Percentiles rank a stretch among this genome's conserved stretches.
These are phyloP conservation scores for Radiomyces spectabilis DNA, from an alignment of 192 early-diverging fungal genomes.

Conservation along the genomic window DNA sequence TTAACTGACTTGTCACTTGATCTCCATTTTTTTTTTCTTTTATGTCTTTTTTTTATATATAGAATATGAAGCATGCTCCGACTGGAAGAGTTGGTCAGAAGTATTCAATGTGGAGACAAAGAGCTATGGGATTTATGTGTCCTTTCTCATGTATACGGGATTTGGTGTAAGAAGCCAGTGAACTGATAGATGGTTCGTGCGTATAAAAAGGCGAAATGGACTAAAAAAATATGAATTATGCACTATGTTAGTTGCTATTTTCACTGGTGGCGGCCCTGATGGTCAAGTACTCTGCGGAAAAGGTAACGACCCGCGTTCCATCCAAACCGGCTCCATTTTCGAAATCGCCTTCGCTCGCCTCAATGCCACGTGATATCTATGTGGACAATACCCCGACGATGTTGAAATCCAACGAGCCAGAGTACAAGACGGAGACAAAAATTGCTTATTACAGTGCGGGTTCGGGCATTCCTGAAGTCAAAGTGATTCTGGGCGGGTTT, in stretches of 20 bases:
- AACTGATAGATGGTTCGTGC: background rate
- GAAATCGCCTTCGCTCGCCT: slow-evolving; percentile 2
- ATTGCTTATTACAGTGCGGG: slow-evolving; percentile 81
- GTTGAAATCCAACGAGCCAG: background rate
- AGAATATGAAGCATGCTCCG: slow-evolving; percentile 30
- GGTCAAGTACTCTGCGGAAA: slow-evolving; percentile 48
- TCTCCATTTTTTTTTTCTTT: background rate
- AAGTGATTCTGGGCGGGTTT: slow-evolving; percentile 91
- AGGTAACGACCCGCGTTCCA: slow-evolving; percentile 13
- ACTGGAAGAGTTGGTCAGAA: slow-evolving; percentile 49
- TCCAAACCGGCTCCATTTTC: slow-evolving; percentile 1
- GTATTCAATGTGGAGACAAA: slow-evolving; percentile 18
- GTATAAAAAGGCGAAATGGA: too few relatives aligned
- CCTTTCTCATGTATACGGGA: slow-evolving; percentile 27
- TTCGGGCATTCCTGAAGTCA: slow-evolving; percentile 94
- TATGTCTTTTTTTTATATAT: background rate
- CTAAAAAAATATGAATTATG: background rate
- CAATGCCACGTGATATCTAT: slow-evolving; percentile 1
- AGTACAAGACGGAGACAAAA: slow-evolving; percentile 46
- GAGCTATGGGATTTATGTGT: slow-evolving; percentile 12
- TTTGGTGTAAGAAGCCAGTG: slow-evolving; percentile 27
- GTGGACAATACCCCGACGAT: background rate
- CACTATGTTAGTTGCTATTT: slow-evolving; percentile 29
- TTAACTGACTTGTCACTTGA: too few relatives aligned
- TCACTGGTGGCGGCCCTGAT: slow-evolving; percentile 50